Base-by-base conservation (phyloP, 768 basidiomycete genomes). In the Sarcodon sp. region DNA sequence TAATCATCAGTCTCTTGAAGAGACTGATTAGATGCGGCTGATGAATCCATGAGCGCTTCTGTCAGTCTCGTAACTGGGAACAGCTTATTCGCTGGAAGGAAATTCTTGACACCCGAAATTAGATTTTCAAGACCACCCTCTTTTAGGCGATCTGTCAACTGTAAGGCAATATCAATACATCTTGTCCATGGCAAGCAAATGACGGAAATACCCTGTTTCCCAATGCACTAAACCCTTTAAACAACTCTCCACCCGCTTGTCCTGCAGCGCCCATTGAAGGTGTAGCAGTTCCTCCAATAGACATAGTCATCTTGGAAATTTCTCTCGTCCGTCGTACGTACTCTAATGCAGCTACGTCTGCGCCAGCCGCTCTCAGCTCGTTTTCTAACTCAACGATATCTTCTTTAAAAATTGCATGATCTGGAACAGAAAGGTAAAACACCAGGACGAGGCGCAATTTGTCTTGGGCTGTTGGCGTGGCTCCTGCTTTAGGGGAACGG, bases 21-120 rank as follows among this genome's bases (percentile, higher is more conserved):
- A 4, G 96, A 97, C 61, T 93, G 87, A 50, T 92, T 93, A 27
- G 89, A 87, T 2, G 91, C 96, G 1, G 86, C 75, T 0, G 92
- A 83, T 0, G 96, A 93, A 61, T 99, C 96, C 93, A 98, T 98
- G 31, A 99, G 71, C 16, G 96, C 94, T 59, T 98, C 96, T 1
- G 87, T 83, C 33, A 99, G 72, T 9, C 96, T 82, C 0, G 96
- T 97, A 43, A 94, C 80, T 9, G 90, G 84, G 44, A 96, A 75
- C 35, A 96, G 76, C 65, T 99, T 94, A 61, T 91, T 89, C 2
- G 89, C 84, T 0, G 96, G 96, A 13, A 99, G 66, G 71, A 99
- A 92, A 66, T 96, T 97, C 63, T 94, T 96, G 57, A 99, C 96
- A 35, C 93, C 94, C 0, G 92, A 93, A 53, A 99, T 88, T 12